phyloP scores from a whole-genome alignment of 1,284 basidiomycete species.

The Cryptococcus sp. region DNA sequence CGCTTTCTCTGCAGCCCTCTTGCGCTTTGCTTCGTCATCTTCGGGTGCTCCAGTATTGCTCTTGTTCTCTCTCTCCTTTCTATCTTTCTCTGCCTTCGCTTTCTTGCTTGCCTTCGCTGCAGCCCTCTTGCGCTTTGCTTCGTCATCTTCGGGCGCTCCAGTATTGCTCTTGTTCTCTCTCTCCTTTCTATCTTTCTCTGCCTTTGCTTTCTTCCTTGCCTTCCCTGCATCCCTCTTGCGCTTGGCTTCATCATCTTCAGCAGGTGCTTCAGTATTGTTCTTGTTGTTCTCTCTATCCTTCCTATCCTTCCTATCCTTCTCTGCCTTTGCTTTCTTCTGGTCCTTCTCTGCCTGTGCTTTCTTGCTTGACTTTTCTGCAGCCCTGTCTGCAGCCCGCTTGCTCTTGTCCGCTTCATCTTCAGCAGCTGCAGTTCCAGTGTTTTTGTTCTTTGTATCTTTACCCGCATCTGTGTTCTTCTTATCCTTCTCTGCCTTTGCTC shows the following conservation, averaged over 20 bases:
- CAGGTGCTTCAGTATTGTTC: too few species aligned
- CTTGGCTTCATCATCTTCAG: not conserved
- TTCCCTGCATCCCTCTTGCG: not conserved
- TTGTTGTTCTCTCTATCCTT: not conserved
- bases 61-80: constrained; percentile 1
- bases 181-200: not conserved
- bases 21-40: not conserved
- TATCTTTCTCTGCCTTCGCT: not conserved
- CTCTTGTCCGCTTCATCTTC: not conserved
- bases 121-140: not conserved
- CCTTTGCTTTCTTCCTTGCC: not conserved
- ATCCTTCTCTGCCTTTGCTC: not conserved
- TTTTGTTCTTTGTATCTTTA: not conserved
- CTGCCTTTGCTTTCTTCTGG: not conserved
- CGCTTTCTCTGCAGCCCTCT: constrained; percentile 5
- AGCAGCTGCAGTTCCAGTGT: not conserved
- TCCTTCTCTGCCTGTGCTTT: not conserved
- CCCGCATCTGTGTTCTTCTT: too few species aligned
- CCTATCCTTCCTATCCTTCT: not conserved
- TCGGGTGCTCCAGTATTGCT: not conserved
- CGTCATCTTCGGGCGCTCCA: constrained; percentile 1
- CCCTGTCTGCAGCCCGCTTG: not conserved
- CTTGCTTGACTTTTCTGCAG: not conserved
- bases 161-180: not conserved
- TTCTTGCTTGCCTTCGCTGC: not conserved